These are phyloP conservation scores for Conidiobolus incongruus DNA, from an alignment of 371 early-diverging fungal genomes.

Conservation along the genomic window DNA sequence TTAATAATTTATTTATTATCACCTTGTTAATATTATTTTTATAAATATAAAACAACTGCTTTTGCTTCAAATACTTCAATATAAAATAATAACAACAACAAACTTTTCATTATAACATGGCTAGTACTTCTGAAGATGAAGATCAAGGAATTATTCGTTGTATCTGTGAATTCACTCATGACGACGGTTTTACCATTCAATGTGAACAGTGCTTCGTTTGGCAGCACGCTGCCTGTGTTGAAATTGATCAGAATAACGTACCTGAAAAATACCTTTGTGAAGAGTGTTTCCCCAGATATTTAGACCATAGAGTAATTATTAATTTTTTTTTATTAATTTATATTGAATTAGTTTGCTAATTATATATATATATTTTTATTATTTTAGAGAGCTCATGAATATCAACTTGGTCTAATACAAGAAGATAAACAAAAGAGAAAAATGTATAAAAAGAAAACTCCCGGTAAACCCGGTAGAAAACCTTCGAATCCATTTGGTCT, in stretches of 20 bases:
- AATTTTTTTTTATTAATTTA: conserved; percentile 1
- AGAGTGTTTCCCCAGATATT: conserved; percentile 33
- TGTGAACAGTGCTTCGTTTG: conserved; percentile 86
- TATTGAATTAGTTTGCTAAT: background rate
- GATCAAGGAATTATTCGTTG: conserved; percentile 88
- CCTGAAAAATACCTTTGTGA: conserved; percentile 78
- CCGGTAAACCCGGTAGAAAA: conserved; percentile 8
- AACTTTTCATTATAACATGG: no score
- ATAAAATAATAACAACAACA: no score
- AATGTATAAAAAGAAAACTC: conserved; percentile 2
- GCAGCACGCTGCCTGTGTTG: conserved; percentile 86
- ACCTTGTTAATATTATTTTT: no score
- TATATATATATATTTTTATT: background rate
- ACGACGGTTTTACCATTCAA: conserved; percentile 96
- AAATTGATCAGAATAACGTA: conserved; percentile 29
- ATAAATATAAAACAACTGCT: no score
- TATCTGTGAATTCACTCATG: conserved; percentile 79
- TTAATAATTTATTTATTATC: no score
- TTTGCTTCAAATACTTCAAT: no score
- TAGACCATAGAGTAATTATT: conserved; percentile 17
- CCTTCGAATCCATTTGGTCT: no score
- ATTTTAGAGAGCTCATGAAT: conserved; percentile 3
- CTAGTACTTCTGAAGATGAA: no score
- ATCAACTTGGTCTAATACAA: conserved; percentile 1
- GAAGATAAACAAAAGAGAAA: background rate